Conservation (phyloP, 2,329 filamentous ascomycete genomes). For the Tolypocladium ophioglossoides region DNA sequence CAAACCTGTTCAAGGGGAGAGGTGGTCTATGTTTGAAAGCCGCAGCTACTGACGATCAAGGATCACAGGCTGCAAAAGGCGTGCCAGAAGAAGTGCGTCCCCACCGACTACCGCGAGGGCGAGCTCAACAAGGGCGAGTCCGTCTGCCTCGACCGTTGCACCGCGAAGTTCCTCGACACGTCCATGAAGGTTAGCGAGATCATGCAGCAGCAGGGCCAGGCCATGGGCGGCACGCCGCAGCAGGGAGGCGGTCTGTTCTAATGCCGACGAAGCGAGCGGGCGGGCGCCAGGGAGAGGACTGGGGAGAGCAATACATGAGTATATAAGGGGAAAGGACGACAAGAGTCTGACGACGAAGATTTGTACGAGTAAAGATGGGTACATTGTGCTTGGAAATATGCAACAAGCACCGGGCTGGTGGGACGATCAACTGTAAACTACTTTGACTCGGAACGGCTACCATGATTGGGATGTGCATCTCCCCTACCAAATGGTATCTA, state of each 20-base stretch:
- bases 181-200: conserved; percentile 96
- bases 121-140: conserved; percentile 99
- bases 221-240: conserved; percentile 38
- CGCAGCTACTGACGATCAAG: not conserved
- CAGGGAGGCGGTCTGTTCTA: conserved; percentile 24
- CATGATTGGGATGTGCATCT: not conserved
- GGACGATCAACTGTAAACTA: not conserved
- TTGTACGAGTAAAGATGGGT: conserved; percentile 13
- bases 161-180: conserved; percentile 96
- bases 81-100: conserved; percentile 91
- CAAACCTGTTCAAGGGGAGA: too few species aligned
- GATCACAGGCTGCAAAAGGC: conserved; percentile 64
- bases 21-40: too few species aligned
- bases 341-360: not conserved
- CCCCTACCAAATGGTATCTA: not conserved
- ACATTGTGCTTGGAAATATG: not conserved
- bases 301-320: not conserved
- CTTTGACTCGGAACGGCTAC: not conserved
- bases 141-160: conserved; percentile 95
- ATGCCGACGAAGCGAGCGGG: not conserved
- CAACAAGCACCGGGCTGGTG: not conserved
- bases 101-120: conserved; percentile 82
- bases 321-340: not conserved
- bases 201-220: conserved; percentile 78
- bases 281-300: not conserved